Evolutionary conservation across 352 stramenopile genomes (phyloP).

Genomic region (Globisporangium splendens): DNA sequence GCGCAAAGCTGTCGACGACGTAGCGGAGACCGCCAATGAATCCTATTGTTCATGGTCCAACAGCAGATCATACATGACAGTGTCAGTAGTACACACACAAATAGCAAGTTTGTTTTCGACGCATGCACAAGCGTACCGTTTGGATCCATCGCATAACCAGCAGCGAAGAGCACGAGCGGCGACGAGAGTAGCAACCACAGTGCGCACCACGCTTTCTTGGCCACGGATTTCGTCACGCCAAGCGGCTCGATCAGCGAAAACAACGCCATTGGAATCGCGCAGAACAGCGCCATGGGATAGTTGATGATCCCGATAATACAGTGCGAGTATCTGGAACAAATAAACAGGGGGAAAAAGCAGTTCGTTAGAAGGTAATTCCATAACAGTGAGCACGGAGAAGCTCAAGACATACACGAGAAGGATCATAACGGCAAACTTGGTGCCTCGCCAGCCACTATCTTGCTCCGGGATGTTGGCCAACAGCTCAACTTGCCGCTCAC

Average conservation of each 20-base stretch:
- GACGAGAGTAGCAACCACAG: slow-evolving; percentile 60
- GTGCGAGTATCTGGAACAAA: slow-evolving; percentile 45
- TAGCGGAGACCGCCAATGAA: slow-evolving; percentile 15
- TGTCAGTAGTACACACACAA: not conserved
- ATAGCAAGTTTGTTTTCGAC: too few species aligned
- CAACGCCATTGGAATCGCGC: slow-evolving; percentile 52
- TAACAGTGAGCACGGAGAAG: not conserved
- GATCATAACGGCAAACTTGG: slow-evolving; percentile 56
- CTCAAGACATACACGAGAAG: slow-evolving; percentile 44
- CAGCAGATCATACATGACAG: not conserved
- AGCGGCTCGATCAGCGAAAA: slow-evolving; percentile 53
- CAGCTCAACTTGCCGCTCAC: not conserved
- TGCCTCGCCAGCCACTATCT: slow-evolving; percentile 45
- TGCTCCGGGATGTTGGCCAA: slow-evolving; percentile 13
- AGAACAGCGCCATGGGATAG: slow-evolving; percentile 78
- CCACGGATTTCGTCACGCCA: slow-evolving; percentile 11
- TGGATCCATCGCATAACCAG: slow-evolving; percentile 21
- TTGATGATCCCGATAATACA: slow-evolving; percentile 78
- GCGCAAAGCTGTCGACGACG: slow-evolving; percentile 45
- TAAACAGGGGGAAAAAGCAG: slow-evolving; percentile 12
- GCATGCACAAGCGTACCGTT: slow-evolving; percentile 15
- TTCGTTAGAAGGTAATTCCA: slow-evolving; percentile 8
- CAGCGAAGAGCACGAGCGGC: slow-evolving; percentile 31
- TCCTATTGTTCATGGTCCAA: not conserved
- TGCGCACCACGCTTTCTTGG: slow-evolving; percentile 25